Base-by-base conservation (phyloP, 2,329 filamentous ascomycete genomes). In the Hymenoscyphus fructigenus region DNA sequence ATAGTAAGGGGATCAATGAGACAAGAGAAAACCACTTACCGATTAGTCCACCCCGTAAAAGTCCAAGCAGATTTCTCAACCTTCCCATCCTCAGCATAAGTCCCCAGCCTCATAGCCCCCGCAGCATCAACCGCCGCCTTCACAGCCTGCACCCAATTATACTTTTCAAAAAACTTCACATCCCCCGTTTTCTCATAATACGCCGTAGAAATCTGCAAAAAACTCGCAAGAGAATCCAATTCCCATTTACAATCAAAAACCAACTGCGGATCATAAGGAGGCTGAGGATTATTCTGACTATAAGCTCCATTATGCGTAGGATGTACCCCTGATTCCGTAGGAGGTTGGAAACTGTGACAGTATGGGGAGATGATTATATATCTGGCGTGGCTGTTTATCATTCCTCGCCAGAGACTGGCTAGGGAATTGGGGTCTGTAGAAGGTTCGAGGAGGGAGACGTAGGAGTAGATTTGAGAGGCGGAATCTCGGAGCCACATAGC, bases 181-280 rank as follows among this genome's bases (percentile, higher is more conserved):
- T 93, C 93, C 0, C 83, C 83, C 0, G 92, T 96, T 66, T 85
- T 83, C 23, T 85, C 82, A 79, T 91, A 85, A 80, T 96, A 97
- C 72, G 94, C 87, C 68, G 91, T 89, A 0, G 87, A 88, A 6
- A 97, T 82, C 50, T 91, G 87, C 10, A 97, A 83, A 77, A 97
- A 97, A 44, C 92, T 88, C 0, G 93, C 92, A 2, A 97, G 84
- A 14, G 91, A 94, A 79, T 97, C 93, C 56, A 97, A 87, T 78
- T 97, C 93, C 78, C 95, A 97, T 78, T 97, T 97, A 84, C 93
- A 97, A 77, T 97, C 94, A 74, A 95, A 97, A 0, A 97, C 93
- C 57, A 88, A 81, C 0, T 84, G 82, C 70, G 72, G 72, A 55
- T 93, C 87, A 72, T 92, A 93, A 0, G 82, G 78, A 0, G 93